Evolutionary conservation across 257 asterid genomes (phyloP), one percentile per base, ranked within the genome.

Genomic region (Datura wrightii): DNA sequence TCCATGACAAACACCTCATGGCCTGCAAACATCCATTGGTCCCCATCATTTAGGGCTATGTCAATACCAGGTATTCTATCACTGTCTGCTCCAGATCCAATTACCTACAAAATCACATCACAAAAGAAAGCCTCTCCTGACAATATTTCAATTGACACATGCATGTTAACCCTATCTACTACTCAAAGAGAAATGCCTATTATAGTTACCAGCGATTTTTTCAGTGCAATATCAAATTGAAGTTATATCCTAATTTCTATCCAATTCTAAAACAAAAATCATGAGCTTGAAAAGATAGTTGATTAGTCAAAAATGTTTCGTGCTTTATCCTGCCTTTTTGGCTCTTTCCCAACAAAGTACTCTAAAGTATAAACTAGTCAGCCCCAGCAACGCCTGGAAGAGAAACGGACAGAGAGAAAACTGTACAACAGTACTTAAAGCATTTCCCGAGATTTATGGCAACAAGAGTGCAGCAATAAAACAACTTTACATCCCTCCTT

Each of bases 41-140:
- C 99, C 41, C 98, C 98, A 88, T 94, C 98, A 82, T 89, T 90
- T 84, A 96, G 85, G 65, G 88, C 91, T 76, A 96, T 94, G 91
- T 96, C 99, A 86, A 96, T 92, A 74, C 99, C 99, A 85, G 99
- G 99, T 89, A 96, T 96, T 85, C 94, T 94, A 80, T 93, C 99
- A 86, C 88, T 89, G 91, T 96, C 99, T 86, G 84, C 48, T 82
- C 89, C 90, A 15, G 99, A 92, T 82, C 99, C 99, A 87, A 94
- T 94, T 60, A 96, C 97, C 99, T 96, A 85, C 81, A 90, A 59
- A 67, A 56, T 79, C 37, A 83, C 48, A 78, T 18, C 39, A 44
- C 66, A 72, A 79, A 19, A 62, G 14, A 65, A 36, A 34, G 55
- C 78, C 82, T 6, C 62, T 50, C 9, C 41, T 31, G 62, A 76